Percentiles rank a stretch among this genome's conserved stretches.
phyloP scores from a whole-genome alignment of 1,284 basidiomycete species.

The Cutaneotrichosporon sp. region DNA sequence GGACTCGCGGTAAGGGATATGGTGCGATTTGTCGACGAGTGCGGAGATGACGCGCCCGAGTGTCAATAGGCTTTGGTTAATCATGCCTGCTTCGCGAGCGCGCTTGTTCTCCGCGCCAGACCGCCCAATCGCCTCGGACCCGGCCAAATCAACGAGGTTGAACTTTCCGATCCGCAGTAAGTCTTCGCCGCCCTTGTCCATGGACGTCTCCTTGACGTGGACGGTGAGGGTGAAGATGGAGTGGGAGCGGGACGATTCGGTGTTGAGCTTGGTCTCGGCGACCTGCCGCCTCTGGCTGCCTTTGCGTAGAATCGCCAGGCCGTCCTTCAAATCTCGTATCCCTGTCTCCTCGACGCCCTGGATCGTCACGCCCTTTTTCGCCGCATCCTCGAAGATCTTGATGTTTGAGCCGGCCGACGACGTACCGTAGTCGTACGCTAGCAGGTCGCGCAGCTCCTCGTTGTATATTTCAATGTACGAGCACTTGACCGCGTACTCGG shows the following conservation, averaged over 20 bases:
- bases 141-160: slow-evolving; percentile 94
- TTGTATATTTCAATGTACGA: slow-evolving; percentile 99
- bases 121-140: slow-evolving; percentile 94
- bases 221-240: slow-evolving; percentile 97
- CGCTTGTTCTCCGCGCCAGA: slow-evolving; percentile 93
- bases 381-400: slow-evolving; percentile 88
- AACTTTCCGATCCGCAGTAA: slow-evolving; percentile 89
- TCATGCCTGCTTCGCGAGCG: slow-evolving; percentile 96
- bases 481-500: slow-evolving; percentile 87
- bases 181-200: slow-evolving; percentile 64
- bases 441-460: slow-evolving; percentile 93
- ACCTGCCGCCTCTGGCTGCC: slow-evolving; percentile 89
- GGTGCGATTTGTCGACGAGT: slow-evolving; percentile 82
- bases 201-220: slow-evolving; percentile 76
- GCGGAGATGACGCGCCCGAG: slow-evolving; percentile 96
- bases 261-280: slow-evolving; percentile 96
- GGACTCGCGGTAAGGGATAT: slow-evolving; percentile 83
- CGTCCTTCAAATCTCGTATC: slow-evolving; percentile 78
- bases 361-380: slow-evolving; percentile 73
- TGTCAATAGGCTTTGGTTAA: slow-evolving; percentile 94
- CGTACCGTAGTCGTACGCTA: slow-evolving; percentile 67
- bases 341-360: slow-evolving; percentile 90
- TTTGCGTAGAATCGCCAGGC: slow-evolving; percentile 75
- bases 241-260: slow-evolving; percentile 89
- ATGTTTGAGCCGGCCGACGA: slow-evolving; percentile 52